A percentile compares a stretch with the other conserved stretches of the same genome.
These are phyloP conservation scores for Solanum hybrid DNA, from an alignment of 305 asterid genomes.

Conservation along the genomic window DNA sequence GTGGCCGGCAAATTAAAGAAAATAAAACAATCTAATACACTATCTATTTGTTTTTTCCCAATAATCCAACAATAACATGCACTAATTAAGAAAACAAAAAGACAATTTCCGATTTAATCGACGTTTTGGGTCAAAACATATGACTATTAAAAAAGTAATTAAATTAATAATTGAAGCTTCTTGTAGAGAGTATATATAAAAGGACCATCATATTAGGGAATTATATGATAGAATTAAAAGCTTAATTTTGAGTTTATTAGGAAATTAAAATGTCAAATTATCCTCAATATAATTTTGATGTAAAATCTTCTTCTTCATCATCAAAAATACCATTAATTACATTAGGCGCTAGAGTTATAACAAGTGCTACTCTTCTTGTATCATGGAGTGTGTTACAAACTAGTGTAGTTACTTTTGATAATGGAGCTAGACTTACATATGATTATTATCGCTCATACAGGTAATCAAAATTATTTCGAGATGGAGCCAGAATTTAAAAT, in stretches of 20 bases:
- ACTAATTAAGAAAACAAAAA: neutral
- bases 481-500: neutral
- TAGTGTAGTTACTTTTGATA: slow-evolving; percentile 3
- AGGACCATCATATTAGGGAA: neutral
- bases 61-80: neutral
- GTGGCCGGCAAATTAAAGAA: neutral
- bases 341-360: slow-evolving; percentile 18
- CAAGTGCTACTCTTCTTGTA: slow-evolving; percentile 19
- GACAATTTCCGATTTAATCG: neutral
- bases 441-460: slow-evolving; percentile 17
- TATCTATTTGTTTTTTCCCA: neutral
- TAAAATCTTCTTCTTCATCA: neutral
- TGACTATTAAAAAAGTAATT: neutral
- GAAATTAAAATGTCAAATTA: slow-evolving; percentile 8
- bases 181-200: neutral
- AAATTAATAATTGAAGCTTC: neutral
- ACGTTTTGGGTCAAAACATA: neutral
- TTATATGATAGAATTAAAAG: neutral
- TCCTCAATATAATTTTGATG: slow-evolving; percentile 9
- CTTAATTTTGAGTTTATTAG: neutral
- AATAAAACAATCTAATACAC: neutral
- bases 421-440: slow-evolving; percentile 7
- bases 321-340: slow-evolving; percentile 13
- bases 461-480: neutral
- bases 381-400: slow-evolving; percentile 19